Base-by-base conservation (phyloP, 345 rosid genomes). In the Garcia nutans region DNA sequence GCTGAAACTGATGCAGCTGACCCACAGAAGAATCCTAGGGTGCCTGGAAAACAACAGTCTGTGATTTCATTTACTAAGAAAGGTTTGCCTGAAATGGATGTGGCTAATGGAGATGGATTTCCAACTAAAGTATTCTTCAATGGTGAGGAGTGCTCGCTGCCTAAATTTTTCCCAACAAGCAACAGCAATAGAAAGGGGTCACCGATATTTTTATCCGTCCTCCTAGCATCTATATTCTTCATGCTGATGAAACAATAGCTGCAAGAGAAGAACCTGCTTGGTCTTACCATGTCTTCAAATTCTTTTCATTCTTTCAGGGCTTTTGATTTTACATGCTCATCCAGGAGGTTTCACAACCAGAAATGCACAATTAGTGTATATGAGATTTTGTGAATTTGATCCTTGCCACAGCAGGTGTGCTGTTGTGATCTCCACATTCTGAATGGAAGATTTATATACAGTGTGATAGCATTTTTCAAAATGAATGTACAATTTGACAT, bases 41-140 rank as follows among this genome's bases (percentile, higher is more conserved):
- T 96, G 56, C 98, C 99, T 0, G 99, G 99, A 65, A 96, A 96
- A 74, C 99, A 96, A 20, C 99, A 93, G 83, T 78, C 99, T 0
- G 96, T 96, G 16, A 70, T 96, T 73, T 90, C 94, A 49, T 96
- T 96, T 78, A 89, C 88, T 44, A 96, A 96, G 89, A 96, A 89
- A 75, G 71, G 47, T 15, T 89, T 88, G 3, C 93, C 97, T 0
- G 94, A 93, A 70, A 81, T 96, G 50, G 87, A 88, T 3, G 87
- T 93, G 73, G 84, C 89, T 31, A 87, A 78, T 16, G 88, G 97
- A 1, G 99, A 96, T 55, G 98, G 98, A 19, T 96, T 90, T 79
- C 98, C 99, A 8, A 84, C 92, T 0, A 96, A 93, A 81, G 97
- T 96, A 50, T 93, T 85, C 85, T 96, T 96, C 82, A 96, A 96